Evolutionary conservation across 345 rosid species (phyloP), one percentile per base, ranked within the genome.

Genomic region (Pistacia atlantica): DNA sequence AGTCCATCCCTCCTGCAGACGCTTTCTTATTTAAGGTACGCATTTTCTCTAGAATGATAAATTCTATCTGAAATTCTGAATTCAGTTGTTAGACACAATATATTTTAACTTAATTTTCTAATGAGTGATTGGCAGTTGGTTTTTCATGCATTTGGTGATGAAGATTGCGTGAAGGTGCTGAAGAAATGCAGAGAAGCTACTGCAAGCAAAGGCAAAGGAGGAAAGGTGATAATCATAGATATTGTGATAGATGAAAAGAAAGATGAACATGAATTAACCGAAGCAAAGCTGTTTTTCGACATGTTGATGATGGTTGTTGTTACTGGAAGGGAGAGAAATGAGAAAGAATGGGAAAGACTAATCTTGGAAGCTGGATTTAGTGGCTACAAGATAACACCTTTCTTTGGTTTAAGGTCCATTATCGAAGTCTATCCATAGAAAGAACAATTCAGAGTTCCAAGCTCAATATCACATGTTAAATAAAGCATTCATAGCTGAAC

Each of bases 161-260:
- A 84, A 11, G 86, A 89, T 5, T 89, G 89, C 78, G 42, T 84
- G 72, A 89, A 80, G 75, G 79, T 85, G 55, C 80, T 87, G 35
- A 79, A 83, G 78, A 79, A 45, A 54, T 84, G 89, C 85, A 80
- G 76, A 72, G 88, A 83, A 71, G 87, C 84, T 5, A 65, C 38
- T 37, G 11, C 49, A 17, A 42, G 14, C 1, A 63, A 63, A 63
- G 67, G 10, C 31, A 64, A 64, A 64, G 48, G 8, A 11, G 79
- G 81, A 4, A 81, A 78, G 71, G 84, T 78, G 1, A 78, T 78
- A 0, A 81, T 78, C 45, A 69, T 78, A 46, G 81, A 78, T 61
- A 61, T 77, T 10, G 79, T 81, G 37, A 49, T 81, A 14, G 18
- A 52, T 48, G 65, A 78, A 14, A 73, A 60, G 69, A 73, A 77